These are phyloP conservation scores for Sporothrix brunneoviolacea DNA, from an alignment of 2,329 filamentous ascomycete genomes.

Conservation along the genomic window DNA sequence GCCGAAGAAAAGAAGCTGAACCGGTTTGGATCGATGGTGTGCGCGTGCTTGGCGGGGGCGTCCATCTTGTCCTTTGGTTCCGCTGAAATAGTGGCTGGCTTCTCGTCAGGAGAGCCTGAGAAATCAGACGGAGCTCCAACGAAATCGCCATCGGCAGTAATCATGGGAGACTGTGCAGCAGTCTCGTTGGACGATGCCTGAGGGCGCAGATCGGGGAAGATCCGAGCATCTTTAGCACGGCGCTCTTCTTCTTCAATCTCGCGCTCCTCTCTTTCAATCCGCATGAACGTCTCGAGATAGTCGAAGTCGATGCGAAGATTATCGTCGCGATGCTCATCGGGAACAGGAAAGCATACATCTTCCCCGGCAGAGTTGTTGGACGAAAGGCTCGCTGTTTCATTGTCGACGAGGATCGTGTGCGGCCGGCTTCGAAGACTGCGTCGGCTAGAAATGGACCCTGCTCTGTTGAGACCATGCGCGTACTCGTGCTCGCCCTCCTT, in stretches of 20 bases:
- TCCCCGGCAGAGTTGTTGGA: slow-evolving; percentile 70
- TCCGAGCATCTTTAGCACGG: slow-evolving; percentile 39
- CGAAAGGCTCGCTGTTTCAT: slow-evolving; percentile 55
- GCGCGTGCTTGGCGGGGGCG: slow-evolving; percentile 21
- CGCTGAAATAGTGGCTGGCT: slow-evolving; percentile 30
- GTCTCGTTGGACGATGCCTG: slow-evolving; percentile 25
- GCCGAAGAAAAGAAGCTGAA: slow-evolving; percentile 98
- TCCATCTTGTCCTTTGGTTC: slow-evolving; percentile 27
- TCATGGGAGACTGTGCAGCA: slow-evolving; percentile 30
- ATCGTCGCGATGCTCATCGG: slow-evolving; percentile 59
- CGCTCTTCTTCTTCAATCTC: slow-evolving; percentile 45
- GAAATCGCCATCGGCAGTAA: slow-evolving; percentile 51
- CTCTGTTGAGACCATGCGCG: slow-evolving; percentile 54
- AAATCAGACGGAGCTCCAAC: slow-evolving; percentile 43
- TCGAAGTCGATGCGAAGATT: slow-evolving; percentile 87
- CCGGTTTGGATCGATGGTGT: slow-evolving; percentile 60
- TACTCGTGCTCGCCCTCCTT: slow-evolving; percentile 36
- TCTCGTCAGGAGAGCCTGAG: slow-evolving; percentile 41
- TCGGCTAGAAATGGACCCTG: slow-evolving; percentile 58
- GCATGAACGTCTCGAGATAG: slow-evolving; percentile 85
- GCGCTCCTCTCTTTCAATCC: slow-evolving; percentile 46
- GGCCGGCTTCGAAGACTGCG: slow-evolving; percentile 50
- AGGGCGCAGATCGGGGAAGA: slow-evolving; percentile 57
- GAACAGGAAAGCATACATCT: slow-evolving; percentile 83
- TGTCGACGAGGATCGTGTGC: slow-evolving; percentile 45